Percentiles rank a stretch among this genome's conserved stretches.
These are phyloP conservation scores for Symmetrospora coprosmae DNA, from an alignment of 768 basidiomycete genomes.

Conservation along the genomic window DNA sequence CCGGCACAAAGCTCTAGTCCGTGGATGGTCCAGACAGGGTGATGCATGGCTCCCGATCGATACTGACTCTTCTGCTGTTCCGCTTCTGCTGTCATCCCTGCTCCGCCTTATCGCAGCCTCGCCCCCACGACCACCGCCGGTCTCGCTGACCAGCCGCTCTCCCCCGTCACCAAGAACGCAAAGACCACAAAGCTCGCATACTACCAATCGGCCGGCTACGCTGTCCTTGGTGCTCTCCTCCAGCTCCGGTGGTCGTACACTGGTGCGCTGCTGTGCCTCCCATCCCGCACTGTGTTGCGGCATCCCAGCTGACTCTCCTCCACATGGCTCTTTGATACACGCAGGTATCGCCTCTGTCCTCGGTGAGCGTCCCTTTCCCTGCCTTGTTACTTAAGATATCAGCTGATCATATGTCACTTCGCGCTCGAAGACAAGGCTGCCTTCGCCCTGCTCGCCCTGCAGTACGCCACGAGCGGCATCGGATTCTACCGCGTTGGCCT, in stretches of 20 bases:
- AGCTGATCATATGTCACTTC: neutral
- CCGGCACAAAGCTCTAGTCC: neutral
- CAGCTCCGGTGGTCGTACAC: conserved; percentile 18
- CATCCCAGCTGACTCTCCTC: neutral
- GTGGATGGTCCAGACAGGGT: too few relatives aligned
- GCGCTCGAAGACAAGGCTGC: conserved; percentile 21
- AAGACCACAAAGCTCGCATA: conserved; percentile 14
- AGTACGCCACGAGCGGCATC: conserved; percentile 2
- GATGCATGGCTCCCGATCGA: too few relatives aligned
- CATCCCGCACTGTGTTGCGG: neutral
- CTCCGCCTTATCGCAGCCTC: neutral
- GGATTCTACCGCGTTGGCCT: neutral
- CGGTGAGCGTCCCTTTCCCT: neutral
- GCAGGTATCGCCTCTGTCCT: conserved; percentile 15
- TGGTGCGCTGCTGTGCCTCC: neutral
- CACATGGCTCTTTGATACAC: neutral
- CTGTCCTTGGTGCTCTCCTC: neutral
- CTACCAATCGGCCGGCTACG: neutral
- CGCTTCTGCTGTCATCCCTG: too few relatives aligned
- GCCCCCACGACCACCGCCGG: neutral
- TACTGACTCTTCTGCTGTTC: neutral
- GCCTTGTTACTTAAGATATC: neutral
- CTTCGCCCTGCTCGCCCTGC: conserved; percentile 1
- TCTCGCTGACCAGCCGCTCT: conserved; percentile 12
- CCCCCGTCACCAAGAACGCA: neutral